Percentiles rank a stretch among this genome's conserved stretches.
Conservation (phyloP, 768 basidiomycete species). For the Termitomyces sp. region DNA sequence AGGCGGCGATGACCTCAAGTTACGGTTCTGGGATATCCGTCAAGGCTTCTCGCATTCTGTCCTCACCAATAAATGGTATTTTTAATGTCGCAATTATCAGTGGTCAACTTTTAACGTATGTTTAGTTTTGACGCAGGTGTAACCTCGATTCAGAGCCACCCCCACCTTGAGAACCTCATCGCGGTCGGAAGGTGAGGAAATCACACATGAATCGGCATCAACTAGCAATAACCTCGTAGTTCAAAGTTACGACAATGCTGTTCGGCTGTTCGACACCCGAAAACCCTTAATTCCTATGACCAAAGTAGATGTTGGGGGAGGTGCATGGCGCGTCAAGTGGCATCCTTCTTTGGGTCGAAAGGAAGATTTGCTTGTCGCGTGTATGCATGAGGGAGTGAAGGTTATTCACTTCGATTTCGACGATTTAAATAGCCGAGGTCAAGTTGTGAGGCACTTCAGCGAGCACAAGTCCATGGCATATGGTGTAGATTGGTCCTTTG, state of each 20-base stretch:
- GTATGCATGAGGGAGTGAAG: conserved; percentile 98
- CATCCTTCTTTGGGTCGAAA: conserved; percentile 69
- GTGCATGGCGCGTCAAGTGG: conserved; percentile 96
- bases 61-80: conserved; percentile 69
- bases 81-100: not conserved
- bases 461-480: conserved; percentile 83
- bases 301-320: conserved; percentile 74
- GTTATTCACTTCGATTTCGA: conserved; percentile 56
- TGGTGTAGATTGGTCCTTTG: conserved; percentile 84
- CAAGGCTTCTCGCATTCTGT: conserved; percentile 52
- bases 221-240: not conserved
- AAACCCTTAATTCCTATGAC: conserved; percentile 53
- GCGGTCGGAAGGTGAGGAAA: conserved; percentile 81
- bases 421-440: conserved; percentile 9
- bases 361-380: conserved; percentile 82
- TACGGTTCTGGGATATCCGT: conserved; percentile 90
- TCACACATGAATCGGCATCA: not conserved
- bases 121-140: conserved; percentile 87
- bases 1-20: conserved; percentile 91
- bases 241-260: conserved; percentile 73
- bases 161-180: conserved; percentile 69
- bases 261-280: conserved; percentile 81
- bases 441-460: conserved; percentile 52
- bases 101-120: not conserved
- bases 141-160: conserved; percentile 84